phyloP scores from a whole-genome alignment of 768 basidiomycete genomes.

The Leucocoprinus leucothites region DNA sequence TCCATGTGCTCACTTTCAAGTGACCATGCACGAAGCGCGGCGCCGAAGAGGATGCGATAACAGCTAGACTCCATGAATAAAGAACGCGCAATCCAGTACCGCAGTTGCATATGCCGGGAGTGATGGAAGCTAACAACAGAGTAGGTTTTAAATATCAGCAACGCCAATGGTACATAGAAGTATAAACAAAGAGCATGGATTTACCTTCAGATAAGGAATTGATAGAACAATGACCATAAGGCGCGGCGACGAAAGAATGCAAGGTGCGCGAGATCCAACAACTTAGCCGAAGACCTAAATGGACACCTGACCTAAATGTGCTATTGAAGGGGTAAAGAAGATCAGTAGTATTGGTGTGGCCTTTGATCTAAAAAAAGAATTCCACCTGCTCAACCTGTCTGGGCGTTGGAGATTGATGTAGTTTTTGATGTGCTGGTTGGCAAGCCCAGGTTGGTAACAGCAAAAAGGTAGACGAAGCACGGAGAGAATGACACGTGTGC shows the following conservation, averaged over 20 bases:
- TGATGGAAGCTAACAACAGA: neutral
- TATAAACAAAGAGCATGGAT: neutral
- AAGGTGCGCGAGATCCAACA: constrained; percentile 1
- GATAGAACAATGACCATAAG: neutral
- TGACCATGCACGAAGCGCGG: neutral
- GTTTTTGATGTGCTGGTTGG: too few relatives aligned
- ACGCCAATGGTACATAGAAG: neutral
- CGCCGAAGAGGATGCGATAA: neutral
- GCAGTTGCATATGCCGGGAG: neutral
- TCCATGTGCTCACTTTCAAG: constrained; percentile 1
- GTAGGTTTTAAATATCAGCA: neutral
- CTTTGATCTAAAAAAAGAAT: too few relatives aligned
- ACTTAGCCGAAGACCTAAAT: neutral
- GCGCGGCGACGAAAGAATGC: neutral
- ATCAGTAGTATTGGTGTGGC: neutral
- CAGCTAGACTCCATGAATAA: neutral
- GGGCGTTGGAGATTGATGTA: too few relatives aligned
- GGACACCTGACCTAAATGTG: neutral
- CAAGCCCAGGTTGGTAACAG: too few relatives aligned
- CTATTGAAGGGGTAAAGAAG: neutral
- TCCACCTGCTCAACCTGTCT: too few relatives aligned
- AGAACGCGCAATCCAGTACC: neutral
- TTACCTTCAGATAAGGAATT: neutral
- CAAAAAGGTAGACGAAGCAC: too few relatives aligned
- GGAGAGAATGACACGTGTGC: too few relatives aligned